Percentiles rank a stretch among this genome's conserved stretches.
These are phyloP conservation scores for Rosa multiflora DNA, from an alignment of 306 rosid genomes.

Conservation along the genomic window DNA sequence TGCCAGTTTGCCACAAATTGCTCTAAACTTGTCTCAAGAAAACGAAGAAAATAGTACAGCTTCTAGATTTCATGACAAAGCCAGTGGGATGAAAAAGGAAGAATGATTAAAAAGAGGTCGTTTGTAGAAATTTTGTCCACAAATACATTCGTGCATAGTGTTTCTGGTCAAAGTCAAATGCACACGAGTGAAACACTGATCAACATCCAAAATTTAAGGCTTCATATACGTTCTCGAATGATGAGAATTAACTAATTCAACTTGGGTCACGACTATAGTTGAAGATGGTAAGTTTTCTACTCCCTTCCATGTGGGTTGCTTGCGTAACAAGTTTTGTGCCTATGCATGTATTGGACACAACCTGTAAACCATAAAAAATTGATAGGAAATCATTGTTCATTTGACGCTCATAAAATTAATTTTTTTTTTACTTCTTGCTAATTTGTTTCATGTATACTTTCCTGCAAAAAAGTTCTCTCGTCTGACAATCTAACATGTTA, in stretches of 20 bases:
- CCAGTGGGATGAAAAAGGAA: slow-evolving; percentile 17
- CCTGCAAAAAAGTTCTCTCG: neutral
- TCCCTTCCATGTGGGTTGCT: slow-evolving; percentile 35
- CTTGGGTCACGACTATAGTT: slow-evolving; percentile 42
- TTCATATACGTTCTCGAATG: slow-evolving; percentile 65
- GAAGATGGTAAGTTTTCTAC: slow-evolving; percentile 40
- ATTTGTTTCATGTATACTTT: neutral
- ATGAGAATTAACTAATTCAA: slow-evolving; percentile 43
- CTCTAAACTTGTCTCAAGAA: slow-evolving; percentile 24
- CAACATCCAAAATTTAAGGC: slow-evolving; percentile 63
- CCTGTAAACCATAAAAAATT: neutral
- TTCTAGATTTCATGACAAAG: slow-evolving; percentile 30
- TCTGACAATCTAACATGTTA: neutral
- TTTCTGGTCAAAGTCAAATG: slow-evolving; percentile 65
- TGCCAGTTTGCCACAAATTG: slow-evolving; percentile 35
- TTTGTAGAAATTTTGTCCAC: slow-evolving; percentile 33
- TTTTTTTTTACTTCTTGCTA: neutral
- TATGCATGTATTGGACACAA: slow-evolving; percentile 12
- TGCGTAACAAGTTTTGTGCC: slow-evolving; percentile 36
- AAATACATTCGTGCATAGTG: slow-evolving; percentile 46
- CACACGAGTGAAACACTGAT: slow-evolving; percentile 77
- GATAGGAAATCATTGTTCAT: neutral
- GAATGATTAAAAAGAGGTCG: slow-evolving; percentile 43
- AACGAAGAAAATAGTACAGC: slow-evolving; percentile 21
- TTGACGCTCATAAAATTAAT: neutral